Base-by-base conservation (phyloP, 331 rosid species). In the Acacia concinna region DNA sequence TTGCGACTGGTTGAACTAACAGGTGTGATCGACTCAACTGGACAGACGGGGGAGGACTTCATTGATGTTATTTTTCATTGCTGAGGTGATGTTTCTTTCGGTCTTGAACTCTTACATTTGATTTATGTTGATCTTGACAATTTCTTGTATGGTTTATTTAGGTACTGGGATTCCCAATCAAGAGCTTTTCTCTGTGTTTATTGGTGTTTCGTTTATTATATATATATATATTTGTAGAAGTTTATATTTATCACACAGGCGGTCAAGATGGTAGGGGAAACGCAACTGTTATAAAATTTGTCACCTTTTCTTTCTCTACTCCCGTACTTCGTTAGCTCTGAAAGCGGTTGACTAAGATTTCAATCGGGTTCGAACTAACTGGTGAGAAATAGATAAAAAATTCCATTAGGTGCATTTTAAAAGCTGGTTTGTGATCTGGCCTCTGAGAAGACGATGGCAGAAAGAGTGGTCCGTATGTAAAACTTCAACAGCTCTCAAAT, bases 81-180 rank as follows among this genome's bases (percentile, higher is more conserved):
- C 41, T 34, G 15, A 65, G 73, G 79, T 72, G 23, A 23, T 35
- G 18, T 75, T 35, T 65, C 68, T 75, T 41, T 66, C 63, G 23
- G 63, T 67, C 67, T 62, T 14, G 81, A 73, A 56, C 70, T 76
- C 46, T 73, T 34, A 72, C 79, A 77, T 83, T 82, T 73, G 28
- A 11, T 76, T 25, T 34, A 15, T 59, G 27, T 13, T 52, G 15
- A 41, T 27, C 74, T 28, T 85, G 15, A 7, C 31, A 73, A 5
- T 60, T 27, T 60, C 31, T 51, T 38, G 0, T 38, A 0, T 4
- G n/a, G 5, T 6, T 51, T 57, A 47, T 71, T 68, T 17, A 10
- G 17, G 44, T 72, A 43, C 8, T 14, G 14, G 46, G n/a, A 60
- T 73, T 76, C 27, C 56, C 30, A 68, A 27, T 77, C 27, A 17